Evolutionary conservation across 805 yeast species (phyloP).

Genomic region (Candida maesae): DNA sequence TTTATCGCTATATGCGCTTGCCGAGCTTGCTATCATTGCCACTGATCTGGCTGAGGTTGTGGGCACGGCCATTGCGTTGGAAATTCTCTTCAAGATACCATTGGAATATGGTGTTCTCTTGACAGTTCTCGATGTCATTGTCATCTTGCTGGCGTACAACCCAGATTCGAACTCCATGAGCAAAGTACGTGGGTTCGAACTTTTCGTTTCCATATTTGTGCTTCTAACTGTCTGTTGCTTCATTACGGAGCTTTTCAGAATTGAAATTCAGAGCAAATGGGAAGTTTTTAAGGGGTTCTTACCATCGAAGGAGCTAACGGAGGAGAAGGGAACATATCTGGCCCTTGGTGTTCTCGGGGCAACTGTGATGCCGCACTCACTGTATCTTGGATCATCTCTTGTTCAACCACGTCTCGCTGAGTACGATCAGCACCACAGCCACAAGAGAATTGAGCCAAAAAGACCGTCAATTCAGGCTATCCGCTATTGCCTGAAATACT

Average conservation of each 20-base stretch:
- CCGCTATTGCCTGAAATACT: constrained; percentile 70
- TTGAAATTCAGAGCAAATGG: constrained; percentile 47
- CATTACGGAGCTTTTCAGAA: constrained; percentile 59
- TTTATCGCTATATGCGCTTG: constrained; percentile 57
- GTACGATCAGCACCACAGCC: constrained; percentile 58
- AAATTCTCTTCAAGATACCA: constrained; percentile 73
- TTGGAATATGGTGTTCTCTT: constrained; percentile 69
- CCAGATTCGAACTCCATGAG: constrained; percentile 72
- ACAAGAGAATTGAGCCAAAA: constrained; percentile 38
- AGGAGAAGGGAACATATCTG: constrained; percentile 67
- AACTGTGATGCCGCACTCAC: constrained; percentile 91
- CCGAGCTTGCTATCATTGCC: constrained; percentile 86
- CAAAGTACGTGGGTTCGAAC: constrained; percentile 73
- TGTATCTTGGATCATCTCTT: constrained; percentile 80
- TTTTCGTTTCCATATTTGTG: constrained; percentile 68
- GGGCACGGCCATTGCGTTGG: constrained; percentile 84
- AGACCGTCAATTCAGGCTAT: constrained; percentile 81
- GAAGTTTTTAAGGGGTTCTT: constrained; percentile 63
- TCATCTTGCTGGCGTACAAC: constrained; percentile 73
- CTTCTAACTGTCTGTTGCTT: constrained; percentile 74
- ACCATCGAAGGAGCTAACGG: constrained; percentile 58
- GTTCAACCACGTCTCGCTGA: constrained; percentile 83
- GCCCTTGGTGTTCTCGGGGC: constrained; percentile 88
- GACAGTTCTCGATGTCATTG: constrained; percentile 78
- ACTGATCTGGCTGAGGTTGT: constrained; percentile 94